phyloP scores from a whole-genome alignment of 2,329 filamentous ascomycete species.

The Microdochium nivale region DNA sequence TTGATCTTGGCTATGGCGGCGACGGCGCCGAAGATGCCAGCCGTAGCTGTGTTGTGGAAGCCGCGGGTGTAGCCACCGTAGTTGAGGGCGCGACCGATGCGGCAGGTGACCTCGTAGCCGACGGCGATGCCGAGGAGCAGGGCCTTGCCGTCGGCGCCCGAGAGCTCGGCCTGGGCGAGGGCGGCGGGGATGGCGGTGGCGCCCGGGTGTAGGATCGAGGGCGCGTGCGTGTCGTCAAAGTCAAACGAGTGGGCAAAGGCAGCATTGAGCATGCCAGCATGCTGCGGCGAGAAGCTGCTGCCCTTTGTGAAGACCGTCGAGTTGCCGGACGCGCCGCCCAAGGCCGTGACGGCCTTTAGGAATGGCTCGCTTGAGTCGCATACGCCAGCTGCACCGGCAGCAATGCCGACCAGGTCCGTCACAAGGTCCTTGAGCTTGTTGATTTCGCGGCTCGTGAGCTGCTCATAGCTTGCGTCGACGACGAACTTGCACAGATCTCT shows the following conservation, averaged over 20 bases:
- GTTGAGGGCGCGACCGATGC: slow-evolving; percentile 13
- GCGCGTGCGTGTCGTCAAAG: slow-evolving; percentile 34
- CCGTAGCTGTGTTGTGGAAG: slow-evolving; percentile 18
- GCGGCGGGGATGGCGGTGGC: slow-evolving; percentile 28
- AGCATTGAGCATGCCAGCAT: slow-evolving; percentile 30
- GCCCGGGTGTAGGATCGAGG: slow-evolving; percentile 30
- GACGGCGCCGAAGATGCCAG: slow-evolving; percentile 17
- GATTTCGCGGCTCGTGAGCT: slow-evolving; percentile 5
- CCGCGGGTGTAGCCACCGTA: slow-evolving; percentile 14
- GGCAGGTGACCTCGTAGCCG: slow-evolving; percentile 17
- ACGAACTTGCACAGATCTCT: slow-evolving; percentile 10
- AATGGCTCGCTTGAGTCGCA: slow-evolving; percentile 14
- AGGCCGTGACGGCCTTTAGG: slow-evolving; percentile 24
- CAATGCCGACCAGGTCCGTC: slow-evolving; percentile 14
- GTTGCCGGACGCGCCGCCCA: slow-evolving; percentile 11
- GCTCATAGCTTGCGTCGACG: slow-evolving; percentile 8
- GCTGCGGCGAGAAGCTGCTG: slow-evolving; percentile 22
- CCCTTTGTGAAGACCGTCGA: slow-evolving; percentile 25
- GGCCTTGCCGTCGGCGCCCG: slow-evolving; percentile 15
- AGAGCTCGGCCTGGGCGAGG: slow-evolving; percentile 17
- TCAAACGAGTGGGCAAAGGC: slow-evolving; percentile 32
- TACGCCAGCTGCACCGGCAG: slow-evolving; percentile 11
- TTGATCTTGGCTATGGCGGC: slow-evolving; percentile 14
- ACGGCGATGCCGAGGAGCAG: slow-evolving; percentile 20
- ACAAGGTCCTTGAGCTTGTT: slow-evolving; percentile 14